A percentile compares a stretch with the other conserved stretches of the same genome.
phyloP scores from a whole-genome alignment of 768 basidiomycete species.

The Boletus rubropictus region DNA sequence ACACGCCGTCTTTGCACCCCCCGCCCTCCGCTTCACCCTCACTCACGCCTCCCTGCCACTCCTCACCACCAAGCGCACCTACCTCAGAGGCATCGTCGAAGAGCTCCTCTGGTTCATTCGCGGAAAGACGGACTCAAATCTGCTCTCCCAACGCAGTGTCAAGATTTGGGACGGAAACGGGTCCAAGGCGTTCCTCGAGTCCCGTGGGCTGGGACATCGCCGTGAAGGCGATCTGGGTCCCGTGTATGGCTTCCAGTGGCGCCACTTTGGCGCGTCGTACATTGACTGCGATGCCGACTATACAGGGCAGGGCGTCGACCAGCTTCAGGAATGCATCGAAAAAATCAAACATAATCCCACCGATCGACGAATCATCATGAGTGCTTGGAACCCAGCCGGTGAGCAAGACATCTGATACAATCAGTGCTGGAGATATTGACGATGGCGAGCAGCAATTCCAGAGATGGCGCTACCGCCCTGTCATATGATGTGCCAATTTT shows the following conservation, averaged over 20 bases:
- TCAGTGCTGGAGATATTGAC: background rate
- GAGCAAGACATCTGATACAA: conserved; percentile 10
- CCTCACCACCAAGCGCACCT: conserved; percentile 93
- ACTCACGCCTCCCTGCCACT: conserved; percentile 71
- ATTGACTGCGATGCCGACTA: conserved; percentile 71
- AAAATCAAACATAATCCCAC: conserved; percentile 94
- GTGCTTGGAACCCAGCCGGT: conserved; percentile 99
- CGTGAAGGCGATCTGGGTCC: conserved; percentile 92
- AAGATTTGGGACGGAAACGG: conserved; percentile 99
- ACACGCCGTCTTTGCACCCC: conserved; percentile 86
- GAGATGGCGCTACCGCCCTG: conserved; percentile 97
- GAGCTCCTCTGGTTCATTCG: conserved; percentile 93
- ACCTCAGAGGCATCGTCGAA: conserved; percentile 84
- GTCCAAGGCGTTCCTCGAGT: conserved; percentile 78
- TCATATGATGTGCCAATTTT: conserved; percentile 99
- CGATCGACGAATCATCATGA: conserved; percentile 88
- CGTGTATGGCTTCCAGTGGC: conserved; percentile 96
- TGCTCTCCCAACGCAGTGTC: conserved; percentile 75
- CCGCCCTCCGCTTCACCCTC: conserved; percentile 84
- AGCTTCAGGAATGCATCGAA: conserved; percentile 78
- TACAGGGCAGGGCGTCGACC: conserved; percentile 83
- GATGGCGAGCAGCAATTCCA: conserved; percentile 62
- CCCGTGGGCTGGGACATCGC: conserved; percentile 75
- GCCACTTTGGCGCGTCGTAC: conserved; percentile 88
- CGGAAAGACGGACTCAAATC: conserved; percentile 75